Base-by-base conservation (phyloP, 179 eudicot species). In the Spergularia azorica region DNA sequence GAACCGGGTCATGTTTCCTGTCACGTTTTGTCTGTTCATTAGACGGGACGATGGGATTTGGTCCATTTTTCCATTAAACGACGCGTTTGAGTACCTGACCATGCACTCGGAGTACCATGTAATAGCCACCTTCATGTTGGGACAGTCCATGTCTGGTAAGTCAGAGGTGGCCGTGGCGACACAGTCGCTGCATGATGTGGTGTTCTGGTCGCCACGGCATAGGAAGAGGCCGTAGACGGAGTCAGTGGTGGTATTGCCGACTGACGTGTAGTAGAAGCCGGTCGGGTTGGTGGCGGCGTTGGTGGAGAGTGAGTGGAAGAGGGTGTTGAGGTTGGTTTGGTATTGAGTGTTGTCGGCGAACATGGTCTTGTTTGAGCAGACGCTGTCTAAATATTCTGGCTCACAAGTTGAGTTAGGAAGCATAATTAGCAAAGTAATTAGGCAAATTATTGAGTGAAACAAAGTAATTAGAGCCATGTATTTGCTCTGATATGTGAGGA, bases 21-120 rank as follows among this genome's bases (percentile, higher is more conserved):
- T 77, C 5, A 77, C 18, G 26, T 66, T 71, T 10, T 14, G 12
- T 2, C 3, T 0, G 21, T 65, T 77, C 12, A 0, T 0, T n/a
- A 73, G 1, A 3, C 7, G 0, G 0, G 2, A 0, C 4, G 8
- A 0, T 1, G 63, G 18, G 1, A n/a, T 2, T 1, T 16, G 36
- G 43, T 75, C 86, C 39, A 32, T 9, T 21, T 2, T 2, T 14
- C 76, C 57, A 11, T 70, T 59, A 67, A 77, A 74, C 3, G 80
- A 36, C 8, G 17, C 38, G 52, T 80, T 78, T 0, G 86, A 85
- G 60, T 83, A 85, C 41, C 84, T 59, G 0, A 85, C 21, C 71
- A 80, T 66, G 66, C 88, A 85, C 21, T 72, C 26, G 16, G 78
- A 82, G 51, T 80, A 80, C 86, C 84, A 85, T 7, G 74, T 6